Evolutionary conservation across 371 early-diverging fungal genomes (phyloP), one percentile per base, ranked within the genome.

Genomic region (Encephalitozoon romaleae): DNA sequence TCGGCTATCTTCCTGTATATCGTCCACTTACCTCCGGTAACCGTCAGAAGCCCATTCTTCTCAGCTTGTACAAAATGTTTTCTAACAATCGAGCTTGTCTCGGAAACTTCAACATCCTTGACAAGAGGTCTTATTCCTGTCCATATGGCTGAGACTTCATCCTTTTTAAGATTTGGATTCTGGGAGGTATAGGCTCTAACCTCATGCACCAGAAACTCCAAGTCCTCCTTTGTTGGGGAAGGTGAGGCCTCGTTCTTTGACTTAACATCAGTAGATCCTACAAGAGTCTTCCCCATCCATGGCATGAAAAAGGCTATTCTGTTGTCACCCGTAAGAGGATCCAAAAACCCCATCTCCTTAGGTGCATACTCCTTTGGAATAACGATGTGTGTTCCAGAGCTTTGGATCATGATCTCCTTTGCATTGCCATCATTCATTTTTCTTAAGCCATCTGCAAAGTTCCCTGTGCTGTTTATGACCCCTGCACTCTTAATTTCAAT

Each of bases 1-100:
- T 93, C 88, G 26, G 98, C 98, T 96, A 97, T 97, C 70, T 90
- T 89, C 76, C 99, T 90, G 86, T 93, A 97, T 0, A 96, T 97
- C 0, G 98, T 98, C 99, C 99, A 98, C 84, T 98, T 98, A 67
- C 99, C 99, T 74, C 99, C 99, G 18, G 96, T 91, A 81, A 98
- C 90, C 5, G 96, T 94, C 72, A 98, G 83, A 65, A 97, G 82
- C 6, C 92, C 91, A 67, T 88, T 87, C 32, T 88, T 85, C 53
- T 90, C 90, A 45, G 90, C 91, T 76, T 92, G 87, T 77, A 97
- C 90, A 89, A 94, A 90, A 80, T 96, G 98, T 85, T 91, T 95
- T 78, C 99, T 91, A 9, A 96, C 95, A 71, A 97, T 87, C 25
- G 89, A 89, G 72, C 91, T 90, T 1, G 95, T 96, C 82, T 90